Base-by-base conservation (phyloP, 371 early-diverging fungal species). In the Mycotypha africana region DNA sequence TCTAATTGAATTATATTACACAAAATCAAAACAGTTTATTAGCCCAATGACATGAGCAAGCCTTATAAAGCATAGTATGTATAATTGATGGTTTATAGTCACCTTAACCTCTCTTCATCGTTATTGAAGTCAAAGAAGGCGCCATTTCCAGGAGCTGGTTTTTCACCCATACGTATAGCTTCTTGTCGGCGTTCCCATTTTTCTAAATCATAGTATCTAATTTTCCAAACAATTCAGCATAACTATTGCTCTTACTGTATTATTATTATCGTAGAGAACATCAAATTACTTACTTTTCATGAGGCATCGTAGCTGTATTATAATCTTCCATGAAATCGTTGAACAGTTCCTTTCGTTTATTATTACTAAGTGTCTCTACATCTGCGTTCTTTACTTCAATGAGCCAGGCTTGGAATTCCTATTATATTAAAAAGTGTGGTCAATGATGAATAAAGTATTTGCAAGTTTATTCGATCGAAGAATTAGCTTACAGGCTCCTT, bases 321-420 rank as follows among this genome's bases (percentile, higher is more conserved):
- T 70, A 88, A 49, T 86, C 88, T 50, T 88, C 88, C 77, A 84
- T 81, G 49, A 82, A 88, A 21, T 83, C 84, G 11, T 66, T 34
- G 55, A 86, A 86, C 45, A 79, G 53, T 25, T 80, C 72, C 50
- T 84, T 86, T 45, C 78, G 76, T 42, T 72, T 72, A 30, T 21
- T 59, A 15, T 77, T 72, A 12, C 66, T 64, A 11, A 84, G 41
- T 2, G 66, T 70, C 45, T 83, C 83, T 0, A 82, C 76, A 41
- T 77, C 63, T 11, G 74, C 65, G 10, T 78, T 55, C 54, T 85
- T 85, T 26, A 86, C 77, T 46, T 88, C 86, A 38, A 85, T 62
- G 11, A 88, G 42, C 89, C 89, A 88, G 15, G 84, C 76, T 48
- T 85, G 79, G 42, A 84, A 86, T 65, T 88, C 86, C 70, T 81